Conservation (phyloP, 306 rosid species). For the Styphnolobium japonicum region DNA sequence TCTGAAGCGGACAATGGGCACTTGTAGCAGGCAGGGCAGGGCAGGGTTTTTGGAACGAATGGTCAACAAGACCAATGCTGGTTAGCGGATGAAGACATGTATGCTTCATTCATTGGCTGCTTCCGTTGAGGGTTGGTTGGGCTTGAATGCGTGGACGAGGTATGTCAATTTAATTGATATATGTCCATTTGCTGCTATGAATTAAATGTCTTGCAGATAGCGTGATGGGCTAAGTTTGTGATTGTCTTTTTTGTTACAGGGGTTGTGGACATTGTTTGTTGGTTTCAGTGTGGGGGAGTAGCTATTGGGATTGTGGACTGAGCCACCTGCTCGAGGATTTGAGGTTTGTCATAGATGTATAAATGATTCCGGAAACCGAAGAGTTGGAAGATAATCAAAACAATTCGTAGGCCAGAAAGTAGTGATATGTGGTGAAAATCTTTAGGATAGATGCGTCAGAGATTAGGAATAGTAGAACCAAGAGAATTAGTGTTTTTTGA, state of each 20-base stretch:
- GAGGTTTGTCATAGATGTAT: constrained; percentile 32
- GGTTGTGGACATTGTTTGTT: constrained; percentile 26
- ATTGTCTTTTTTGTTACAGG: constrained; percentile 33
- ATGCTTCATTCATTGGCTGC: constrained; percentile 28
- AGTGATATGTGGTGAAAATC: constrained; percentile 24
- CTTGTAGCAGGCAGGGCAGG: no score
- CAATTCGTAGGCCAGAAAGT: constrained; percentile 34
- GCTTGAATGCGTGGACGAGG: constrained; percentile 1
- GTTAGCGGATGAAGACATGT: constrained; percentile 25
- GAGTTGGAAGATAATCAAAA: not conserved
- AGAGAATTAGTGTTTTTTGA: constrained; percentile 27
- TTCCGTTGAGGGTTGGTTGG: constrained; percentile 24
- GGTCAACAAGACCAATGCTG: constrained; percentile 4
- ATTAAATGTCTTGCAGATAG: not conserved
- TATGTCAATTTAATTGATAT: not conserved
- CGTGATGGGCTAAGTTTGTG: constrained; percentile 1
- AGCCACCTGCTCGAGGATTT: constrained; percentile 9
- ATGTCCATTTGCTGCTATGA: not conserved
- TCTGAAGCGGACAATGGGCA: constrained; percentile 80
- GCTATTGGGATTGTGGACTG: constrained; percentile 11
- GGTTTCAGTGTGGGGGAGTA: constrained; percentile 19
- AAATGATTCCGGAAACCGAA: constrained; percentile 4
- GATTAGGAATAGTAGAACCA: constrained; percentile 36
- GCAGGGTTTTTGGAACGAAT: not conserved
- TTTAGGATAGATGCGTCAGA: constrained; percentile 20